A percentile compares a stretch with the other conserved stretches of the same genome.
These are phyloP conservation scores for Daldinia sp. DNA, from an alignment of 2,329 filamentous ascomycete species.

Conservation along the genomic window DNA sequence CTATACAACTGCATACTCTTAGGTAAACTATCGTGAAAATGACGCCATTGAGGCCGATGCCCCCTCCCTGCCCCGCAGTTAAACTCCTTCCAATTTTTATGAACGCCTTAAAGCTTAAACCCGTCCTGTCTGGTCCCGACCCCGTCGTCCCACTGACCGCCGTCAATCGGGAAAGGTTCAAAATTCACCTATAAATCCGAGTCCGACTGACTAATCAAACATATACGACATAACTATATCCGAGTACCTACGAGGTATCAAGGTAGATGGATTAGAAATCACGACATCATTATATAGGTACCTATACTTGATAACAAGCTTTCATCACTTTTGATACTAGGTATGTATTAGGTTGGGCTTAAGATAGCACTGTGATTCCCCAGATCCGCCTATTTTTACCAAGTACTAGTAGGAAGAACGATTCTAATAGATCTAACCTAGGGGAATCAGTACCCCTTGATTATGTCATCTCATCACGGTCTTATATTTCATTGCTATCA, in stretches of 20 bases:
- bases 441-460: slow-evolving; percentile 12
- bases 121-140: slow-evolving; percentile 16
- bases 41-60: slow-evolving; percentile 29
- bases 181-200: background rate
- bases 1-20: too few species aligned
- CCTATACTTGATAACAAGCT: background rate
- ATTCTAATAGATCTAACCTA: background rate
- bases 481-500: slow-evolving; percentile 29
- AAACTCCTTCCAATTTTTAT: background rate
- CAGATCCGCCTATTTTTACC: background rate
- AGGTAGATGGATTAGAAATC: background rate
- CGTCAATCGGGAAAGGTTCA: background rate
- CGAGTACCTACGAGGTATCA: too few species aligned
- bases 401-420: too few species aligned
- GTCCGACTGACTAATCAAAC: background rate
- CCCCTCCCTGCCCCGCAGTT: slow-evolving; percentile 20
- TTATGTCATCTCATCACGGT: slow-evolving; percentile 16
- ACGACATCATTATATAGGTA: background rate
- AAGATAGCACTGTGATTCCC: slow-evolving; percentile 4
- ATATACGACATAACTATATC: too few species aligned
- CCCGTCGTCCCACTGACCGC: background rate
- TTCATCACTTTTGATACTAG: background rate
- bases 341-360: too few species aligned
- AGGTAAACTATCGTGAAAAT: slow-evolving; percentile 16
- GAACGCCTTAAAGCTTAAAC: too few species aligned